Base-by-base conservation (phyloP, 2,329 filamentous ascomycete species). In the Arthrinium puccinioides region DNA sequence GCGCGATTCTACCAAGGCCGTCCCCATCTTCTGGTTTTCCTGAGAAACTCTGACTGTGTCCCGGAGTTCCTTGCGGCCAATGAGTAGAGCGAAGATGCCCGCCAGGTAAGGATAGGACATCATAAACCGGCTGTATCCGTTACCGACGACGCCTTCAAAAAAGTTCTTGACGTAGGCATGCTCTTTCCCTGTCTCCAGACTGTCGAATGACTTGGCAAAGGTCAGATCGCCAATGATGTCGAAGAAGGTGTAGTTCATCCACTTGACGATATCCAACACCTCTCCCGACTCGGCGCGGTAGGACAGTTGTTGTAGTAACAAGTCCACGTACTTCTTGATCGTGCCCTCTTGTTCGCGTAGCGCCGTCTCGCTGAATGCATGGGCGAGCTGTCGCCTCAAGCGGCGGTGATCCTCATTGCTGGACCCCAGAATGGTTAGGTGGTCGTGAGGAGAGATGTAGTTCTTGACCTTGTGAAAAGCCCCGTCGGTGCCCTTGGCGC, bases 241-340 rank as follows among this genome's bases (percentile, higher is more conserved):
- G 16, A 49, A 49, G 1, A 44, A 46, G 8, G 42, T 32, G 23
- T 43, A 46, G 23, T 49, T 42, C 32, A 44, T 44, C 40, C 39
- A 32, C 23, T 40, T 41, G 3, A 32, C 42, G 29, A 52, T 38
- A 13, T 48, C 42, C 35, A 50, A 27, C 5, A 47, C 25, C 2
- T 32, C 33, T 3, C 36, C 3, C 20, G 31, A 25, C 3, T 40
- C 27, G n/a, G 40, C 43, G 3, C 43, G 38, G n/a, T 62, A 57
- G 13, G 48, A 49, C 27, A 68, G 44, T 25, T 56, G 57, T n/a
- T 49, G 39, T 31, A 64, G 53, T 36, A 67, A 56, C 20, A 62
- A 41, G 29, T 44, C 41, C 7, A 49, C 36, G 26, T 52, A 52
- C 13, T 36, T 19, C 16, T 36, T 28, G 27, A 52, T 42, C 32